Base-by-base conservation (phyloP, 164 flowering plant species). In the Berberis thunbergii region DNA sequence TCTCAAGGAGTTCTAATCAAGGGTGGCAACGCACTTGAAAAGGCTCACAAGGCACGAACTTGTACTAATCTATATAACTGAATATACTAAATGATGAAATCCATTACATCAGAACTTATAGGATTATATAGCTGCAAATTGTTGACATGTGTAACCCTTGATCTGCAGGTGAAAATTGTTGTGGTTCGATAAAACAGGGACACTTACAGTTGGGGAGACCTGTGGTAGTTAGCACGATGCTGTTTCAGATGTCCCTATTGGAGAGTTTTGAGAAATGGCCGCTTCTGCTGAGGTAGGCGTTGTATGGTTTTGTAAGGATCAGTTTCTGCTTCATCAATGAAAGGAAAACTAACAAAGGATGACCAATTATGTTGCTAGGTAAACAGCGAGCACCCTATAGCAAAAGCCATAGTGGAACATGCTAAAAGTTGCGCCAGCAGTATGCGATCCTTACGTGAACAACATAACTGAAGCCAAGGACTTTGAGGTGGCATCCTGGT, bases 101-200 rank as follows among this genome's bases (percentile, higher is more conserved):
- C 2, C 1, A 7, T 26, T 45, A 38, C 6, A 10, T 50, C 11
- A 3, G n/a, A 10, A 6, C 54, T 1, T n/a, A 8, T 50, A 1
- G 3, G 10, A 3, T 50, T 50, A 26, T 3, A 3, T 50, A 50
- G n/a, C 10, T 50, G 54, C 11, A 50, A 10, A 50, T 7, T 7
- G n/a, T 48, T 48, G 50, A 50, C 12, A 50, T 52, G 49, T 59
- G 43, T 59, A 53, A 59, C 49, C 45, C 57, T 49, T 4, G 50
- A 39, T 54, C 49, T 73, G 69, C 80, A 93, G 98, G 93, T 94
- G 59, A 87, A 83, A 68, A 75, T 73, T 54, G 82, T 91, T 66
- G 87, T 89, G n/a, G 6, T 94, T 94, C 69, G 99, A 94, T 72
- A 94, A 94, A 76, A 94, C 97, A 1, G 99, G 99, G 4, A 94